Evolutionary conservation across 768 basidiomycete species (phyloP).

Genomic region (Rhizopogon sp.): DNA sequence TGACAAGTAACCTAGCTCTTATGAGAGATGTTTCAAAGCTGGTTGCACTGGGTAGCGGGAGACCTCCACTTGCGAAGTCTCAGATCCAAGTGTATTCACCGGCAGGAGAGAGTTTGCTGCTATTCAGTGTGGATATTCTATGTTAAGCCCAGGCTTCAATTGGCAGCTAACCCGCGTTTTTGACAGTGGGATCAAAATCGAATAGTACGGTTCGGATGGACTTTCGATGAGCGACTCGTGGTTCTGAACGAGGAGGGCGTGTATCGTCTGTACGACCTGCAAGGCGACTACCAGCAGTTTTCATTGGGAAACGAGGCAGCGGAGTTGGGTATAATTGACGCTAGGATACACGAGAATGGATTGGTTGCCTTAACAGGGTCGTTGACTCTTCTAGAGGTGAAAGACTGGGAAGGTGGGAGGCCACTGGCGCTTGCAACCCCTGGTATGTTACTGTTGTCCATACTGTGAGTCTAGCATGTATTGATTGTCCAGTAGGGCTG

Average conservation of each 20-base stretch:
- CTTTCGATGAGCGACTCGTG: constrained; percentile 72
- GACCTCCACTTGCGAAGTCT: constrained; percentile 58
- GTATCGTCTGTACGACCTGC: constrained; percentile 86
- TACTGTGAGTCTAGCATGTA: background rate
- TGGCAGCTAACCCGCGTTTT: constrained; percentile 11
- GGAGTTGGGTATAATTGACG: constrained; percentile 81
- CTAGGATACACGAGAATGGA: constrained; percentile 81
- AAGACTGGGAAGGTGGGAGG: constrained; percentile 80
- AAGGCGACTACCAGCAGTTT: constrained; percentile 80
- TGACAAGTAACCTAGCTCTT: constrained; percentile 48
- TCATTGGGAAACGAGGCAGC: constrained; percentile 79
- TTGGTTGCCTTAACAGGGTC: constrained; percentile 80
- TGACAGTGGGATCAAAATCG: constrained; percentile 86
- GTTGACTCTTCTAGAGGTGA: constrained; percentile 76
- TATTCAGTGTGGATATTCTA: constrained; percentile 64
- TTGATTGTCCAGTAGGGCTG: constrained; percentile 42
- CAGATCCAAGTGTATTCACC: constrained; percentile 88
- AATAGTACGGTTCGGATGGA: constrained; percentile 83
- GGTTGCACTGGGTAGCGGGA: constrained; percentile 59
- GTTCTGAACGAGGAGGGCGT: constrained; percentile 89
- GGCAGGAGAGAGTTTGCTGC: constrained; percentile 66
- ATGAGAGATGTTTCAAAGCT: constrained; percentile 84
- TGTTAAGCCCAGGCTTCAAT: background rate
- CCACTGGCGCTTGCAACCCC: constrained; percentile 70
- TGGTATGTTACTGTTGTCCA: constrained; percentile 41